A percentile compares a stretch with the other conserved stretches of the same genome.
These are phyloP conservation scores for Botrytis fabae DNA, from an alignment of 2,329 filamentous ascomycete species.

Conservation along the genomic window DNA sequence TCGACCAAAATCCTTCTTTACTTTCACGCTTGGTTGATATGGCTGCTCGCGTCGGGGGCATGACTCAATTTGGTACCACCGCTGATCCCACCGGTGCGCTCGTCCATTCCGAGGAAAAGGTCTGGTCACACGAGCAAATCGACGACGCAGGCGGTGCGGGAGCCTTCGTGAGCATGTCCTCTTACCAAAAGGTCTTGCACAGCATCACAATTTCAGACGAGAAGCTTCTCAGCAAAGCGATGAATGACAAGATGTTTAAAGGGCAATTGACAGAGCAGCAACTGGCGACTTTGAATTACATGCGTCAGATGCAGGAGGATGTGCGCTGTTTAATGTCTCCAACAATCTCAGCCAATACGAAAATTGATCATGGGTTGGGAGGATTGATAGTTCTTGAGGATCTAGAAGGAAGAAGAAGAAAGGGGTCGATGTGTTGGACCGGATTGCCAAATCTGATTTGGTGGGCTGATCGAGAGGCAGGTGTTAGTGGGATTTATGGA, in stretches of 20 bases:
- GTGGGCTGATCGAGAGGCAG: constrained; percentile 46
- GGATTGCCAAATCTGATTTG: constrained; percentile 50
- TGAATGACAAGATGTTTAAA: constrained; percentile 24
- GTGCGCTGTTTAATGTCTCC: background rate
- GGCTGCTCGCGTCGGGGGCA: constrained; percentile 19
- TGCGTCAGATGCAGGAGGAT: background rate
- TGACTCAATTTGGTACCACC: constrained; percentile 13
- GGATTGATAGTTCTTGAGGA: constrained; percentile 20
- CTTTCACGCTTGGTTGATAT: constrained; percentile 15
- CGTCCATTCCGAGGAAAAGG: background rate
- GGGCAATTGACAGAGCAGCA: constrained; percentile 19
- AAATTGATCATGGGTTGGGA: constrained; percentile 13
- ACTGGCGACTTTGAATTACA: background rate
- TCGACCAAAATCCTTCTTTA: constrained; percentile 18
- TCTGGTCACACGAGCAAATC: constrained; percentile 2
- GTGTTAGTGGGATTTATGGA: constrained; percentile 46
- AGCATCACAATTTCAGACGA: constrained; percentile 25
- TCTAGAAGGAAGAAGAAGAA: constrained; percentile 13
- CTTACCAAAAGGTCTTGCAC: constrained; percentile 26
- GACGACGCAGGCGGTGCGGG: constrained; percentile 24
- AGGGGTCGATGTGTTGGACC: constrained; percentile 42
- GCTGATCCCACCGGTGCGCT: background rate
- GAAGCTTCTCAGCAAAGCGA: constrained; percentile 17
- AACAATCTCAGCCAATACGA: background rate
- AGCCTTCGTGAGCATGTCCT: background rate